phyloP scores from a whole-genome alignment of 2,329 filamentous ascomycete genomes.

The Cladosporium cucumerinum region DNA sequence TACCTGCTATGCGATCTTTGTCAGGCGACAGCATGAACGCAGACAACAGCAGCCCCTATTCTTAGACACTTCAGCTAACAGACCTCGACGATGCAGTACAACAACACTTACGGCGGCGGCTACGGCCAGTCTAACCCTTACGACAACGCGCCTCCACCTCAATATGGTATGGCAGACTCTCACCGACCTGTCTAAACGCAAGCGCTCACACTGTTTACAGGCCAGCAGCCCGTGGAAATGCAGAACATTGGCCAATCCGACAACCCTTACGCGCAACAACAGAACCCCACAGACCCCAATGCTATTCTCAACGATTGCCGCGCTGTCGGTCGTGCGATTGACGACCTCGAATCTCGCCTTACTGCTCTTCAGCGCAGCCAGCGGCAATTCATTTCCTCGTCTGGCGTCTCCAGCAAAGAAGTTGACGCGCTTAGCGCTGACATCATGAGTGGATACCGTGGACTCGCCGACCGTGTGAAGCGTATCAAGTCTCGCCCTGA shows the following conservation, averaged over 20 bases:
- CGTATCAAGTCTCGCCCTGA: constrained; percentile 76
- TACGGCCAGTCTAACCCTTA: constrained; percentile 59
- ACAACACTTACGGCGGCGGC: constrained; percentile 41
- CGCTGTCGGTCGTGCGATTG: constrained; percentile 73
- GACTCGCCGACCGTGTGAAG: constrained; percentile 74
- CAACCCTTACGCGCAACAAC: constrained; percentile 26
- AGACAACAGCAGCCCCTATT: not conserved
- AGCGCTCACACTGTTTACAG: not conserved
- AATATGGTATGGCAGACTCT: constrained; percentile 26
- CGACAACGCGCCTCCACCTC: constrained; percentile 33
- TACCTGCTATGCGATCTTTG: not conserved
- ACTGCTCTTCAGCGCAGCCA: constrained; percentile 69
- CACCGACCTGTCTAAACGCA: not conserved
- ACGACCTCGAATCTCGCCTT: constrained; percentile 69
- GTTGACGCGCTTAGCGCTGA: constrained; percentile 72
- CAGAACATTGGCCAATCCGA: constrained; percentile 54
- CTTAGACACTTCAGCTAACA: not conserved
- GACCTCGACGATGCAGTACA: constrained; percentile 31
- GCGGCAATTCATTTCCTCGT: constrained; percentile 66
- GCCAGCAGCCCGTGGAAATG: constrained; percentile 60
- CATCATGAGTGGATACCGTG: constrained; percentile 79
- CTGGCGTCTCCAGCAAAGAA: constrained; percentile 59
- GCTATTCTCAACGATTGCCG: constrained; percentile 80
- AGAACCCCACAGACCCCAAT: constrained; percentile 58
- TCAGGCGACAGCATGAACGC: not conserved